Evolutionary conservation across 2,329 filamentous ascomycete species (phyloP), one percentile per base, ranked within the genome.

Genomic region (Exserohilum rostratum): DNA sequence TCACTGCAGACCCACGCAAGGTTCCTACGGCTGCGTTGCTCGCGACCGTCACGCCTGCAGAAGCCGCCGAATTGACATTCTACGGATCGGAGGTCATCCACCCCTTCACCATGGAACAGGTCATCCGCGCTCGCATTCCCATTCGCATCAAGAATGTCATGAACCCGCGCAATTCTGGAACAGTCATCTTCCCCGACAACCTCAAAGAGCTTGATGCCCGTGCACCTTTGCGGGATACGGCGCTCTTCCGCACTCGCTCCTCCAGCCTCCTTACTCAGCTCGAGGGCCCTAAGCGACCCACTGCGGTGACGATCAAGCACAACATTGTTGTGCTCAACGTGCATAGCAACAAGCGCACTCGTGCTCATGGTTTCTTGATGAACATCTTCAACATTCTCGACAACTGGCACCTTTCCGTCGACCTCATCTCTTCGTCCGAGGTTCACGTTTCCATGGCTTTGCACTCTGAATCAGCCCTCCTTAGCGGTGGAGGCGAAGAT

Each of bases 371-470:
- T 38, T 99, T 99, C 78, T 90, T 99, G 69, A 93, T 93, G 45
- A 89, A 89, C 57, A 95, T 99, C 15, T 99, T 99, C 75, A 89
- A 87, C 55, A 95, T 96, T 55, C 84, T 99, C 38, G 90, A 98
- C 77, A 87, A 86, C 67, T 88, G 92, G 80, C 86, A 89, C 64
- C 85, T 99, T 55, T 96, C 91, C 0, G 95, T 99, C 43, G 95
- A 99, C 74, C 85, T 99, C 62, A 98, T 99, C 73, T 96, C 93
- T 42, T 96, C 92, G 2, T 93, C 88, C 57, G 95, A 99, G 79
- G 95, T 98, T 11, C 95, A 99, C 73, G 93, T 99, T 20, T 97
- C 93, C 48, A 93, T 99, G 87, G 95, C 96, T 7, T 87, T 99
- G 58, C 93, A 98, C 76, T 90, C 90, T 0, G 90, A 92, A 64